Evolutionary conservation across 192 early-diverging fungal species (phyloP), one percentile per base, ranked within the genome.

Genomic region (Lunasporangiospora selenospora): DNA sequence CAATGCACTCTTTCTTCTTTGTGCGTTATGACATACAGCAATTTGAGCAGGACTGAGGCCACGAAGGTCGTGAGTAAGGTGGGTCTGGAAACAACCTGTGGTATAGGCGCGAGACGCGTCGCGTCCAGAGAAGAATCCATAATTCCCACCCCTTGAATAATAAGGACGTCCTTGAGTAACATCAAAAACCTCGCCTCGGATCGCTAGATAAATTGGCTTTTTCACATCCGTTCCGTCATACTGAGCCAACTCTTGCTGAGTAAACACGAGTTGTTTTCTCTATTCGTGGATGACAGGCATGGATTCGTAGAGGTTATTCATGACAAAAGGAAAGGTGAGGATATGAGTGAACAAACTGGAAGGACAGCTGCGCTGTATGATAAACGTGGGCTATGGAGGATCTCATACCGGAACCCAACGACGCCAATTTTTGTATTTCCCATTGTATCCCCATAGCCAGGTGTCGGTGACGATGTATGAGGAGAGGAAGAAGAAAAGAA

Each of bases 151-250:
- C 81, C 40, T 50, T 18, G 46, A 92, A 54, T 99, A 99, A 71
- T 90, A 93, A 2, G 80, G 75, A 39, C 75, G 64, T 18, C 95
- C 92, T 0, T 63, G 75, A 6, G 90, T 84, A 8, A 99, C 98
- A 59, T 99, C 98, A 81, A 93, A 99, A 3, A 99, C 92, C 36
- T 93, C 89, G 18, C 98, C 96, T 87, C 89, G 87, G 44, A 98
- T 85, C 2, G 95, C 94, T 45, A 99, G 63, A 58, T 98, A 97
- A 36, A 98, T 87, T 0, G 94, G 95, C 56, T 89, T 78, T 37
- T 75, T 81, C 0, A 87, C 88, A 71, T 94, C 89, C 33, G 81
- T 80, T 13, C 98, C 98, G 65, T 99, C 95, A 65, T 93, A 95
- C 58, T 75, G 65, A 9, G 82, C 78, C 13, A 99, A 77, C 64